Evolutionary conservation across 176 grass and related monocot genomes (phyloP).

Genomic region (Thinopyrum elongatum): DNA sequence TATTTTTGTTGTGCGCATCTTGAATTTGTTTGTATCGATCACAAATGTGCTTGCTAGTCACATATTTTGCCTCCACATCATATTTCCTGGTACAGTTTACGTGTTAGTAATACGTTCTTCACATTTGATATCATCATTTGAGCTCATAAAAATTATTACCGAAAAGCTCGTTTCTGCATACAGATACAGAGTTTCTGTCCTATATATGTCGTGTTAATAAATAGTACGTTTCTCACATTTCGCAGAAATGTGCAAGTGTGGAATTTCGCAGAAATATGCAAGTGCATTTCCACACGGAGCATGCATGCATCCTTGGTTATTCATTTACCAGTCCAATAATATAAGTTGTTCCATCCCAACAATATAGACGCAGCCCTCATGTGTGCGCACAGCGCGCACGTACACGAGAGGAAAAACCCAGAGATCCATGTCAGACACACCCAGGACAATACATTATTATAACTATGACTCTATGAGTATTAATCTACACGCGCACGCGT

Average conservation of each 20-base stretch:
- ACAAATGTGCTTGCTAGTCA: background rate
- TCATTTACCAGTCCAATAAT: slow-evolving; percentile 23
- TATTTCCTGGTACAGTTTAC: background rate
- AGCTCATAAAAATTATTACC: background rate
- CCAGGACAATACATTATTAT: background rate
- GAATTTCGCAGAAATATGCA: background rate
- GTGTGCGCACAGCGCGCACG: background rate
- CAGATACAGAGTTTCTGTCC: background rate
- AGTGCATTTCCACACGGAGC: background rate
- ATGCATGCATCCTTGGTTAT: slow-evolving; percentile 1
- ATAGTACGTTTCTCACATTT: background rate
- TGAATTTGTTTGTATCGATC: background rate
- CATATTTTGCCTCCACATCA: background rate
- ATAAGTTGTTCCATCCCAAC: slow-evolving; percentile 2
- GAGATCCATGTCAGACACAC: background rate
- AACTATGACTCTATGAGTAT: background rate
- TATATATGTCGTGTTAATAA: background rate
- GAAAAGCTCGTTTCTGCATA: no score
- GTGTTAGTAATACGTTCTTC: no score
- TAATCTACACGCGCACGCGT: slow-evolving; percentile 5
- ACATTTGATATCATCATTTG: background rate
- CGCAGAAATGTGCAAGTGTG: background rate
- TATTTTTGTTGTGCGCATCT: background rate
- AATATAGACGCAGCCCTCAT: slow-evolving; percentile 28
- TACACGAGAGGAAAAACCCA: slow-evolving; percentile 28